Base-by-base conservation (phyloP, 371 early-diverging fungal genomes). In the Syncephalastrum sp. region DNA sequence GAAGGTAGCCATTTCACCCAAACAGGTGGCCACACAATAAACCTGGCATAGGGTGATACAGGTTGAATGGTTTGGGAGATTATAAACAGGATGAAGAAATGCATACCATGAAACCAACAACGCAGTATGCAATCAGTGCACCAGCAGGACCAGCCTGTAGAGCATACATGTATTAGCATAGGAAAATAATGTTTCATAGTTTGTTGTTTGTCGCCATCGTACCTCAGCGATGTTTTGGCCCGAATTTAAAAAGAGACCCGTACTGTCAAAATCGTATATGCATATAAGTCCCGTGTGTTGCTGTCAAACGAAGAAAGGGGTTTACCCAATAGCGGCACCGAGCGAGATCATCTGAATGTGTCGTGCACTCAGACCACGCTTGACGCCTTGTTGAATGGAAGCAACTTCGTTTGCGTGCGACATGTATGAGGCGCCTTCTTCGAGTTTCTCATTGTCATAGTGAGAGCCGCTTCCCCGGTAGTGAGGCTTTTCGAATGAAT, bases 201-300 rank as follows among this genome's bases (percentile, higher is more conserved):
- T 2, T 10, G 5, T 12, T 12, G 38, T 33, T 12, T 12, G 38
- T 33, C 38, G 38, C 8, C 38, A 33, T 44, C 51, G 57, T 66
- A 75, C 75, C 44, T 44, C 42, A 15, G 79, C 72, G 50, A 95
- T 84, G 10, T 88, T 83, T 14, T 74, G 63, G 29, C 94, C 95
- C 53, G 92, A 90, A 27, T 85, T 91, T 56, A 95, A 76, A 72
- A 93, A 95, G 14, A 95, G 74, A 50, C 95, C 95, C 29, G 93
- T 95, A 54, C 91, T 90, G 50, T 38, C 47, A 49, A 54, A 47
- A 19, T 53, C 16, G 25, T 43, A 29, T 17, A 10, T 49, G 29
- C 7, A 21, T 47, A 21, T 51, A 14, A 14, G n/a, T 19, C 24
- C 16, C 6, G 14, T 47, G 24, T 47, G 33, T 41, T 48, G 47